Base-by-base conservation (phyloP, 2,329 filamentous ascomycete species). In the Pyrenophora seminiperda region DNA sequence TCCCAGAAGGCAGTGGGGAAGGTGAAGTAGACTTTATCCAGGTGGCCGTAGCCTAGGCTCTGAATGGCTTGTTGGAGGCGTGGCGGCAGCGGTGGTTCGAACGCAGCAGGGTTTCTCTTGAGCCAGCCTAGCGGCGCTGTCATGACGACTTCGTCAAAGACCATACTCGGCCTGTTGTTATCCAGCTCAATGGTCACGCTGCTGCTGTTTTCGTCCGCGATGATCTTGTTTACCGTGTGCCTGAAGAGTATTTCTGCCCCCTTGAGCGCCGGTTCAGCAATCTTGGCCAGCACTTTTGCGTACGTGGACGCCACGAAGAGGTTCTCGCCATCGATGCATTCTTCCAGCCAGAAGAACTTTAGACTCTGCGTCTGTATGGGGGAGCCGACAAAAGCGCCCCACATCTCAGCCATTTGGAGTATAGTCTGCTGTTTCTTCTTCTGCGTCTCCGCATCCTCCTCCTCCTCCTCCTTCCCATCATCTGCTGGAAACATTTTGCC, bases 1-100 rank as follows among this genome's bases (percentile, higher is more conserved):
- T 83, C 76, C 91, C 91, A 96, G 69, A 92, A 96, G 0, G 90
- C 84, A 9, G 73, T 77, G 0, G 88, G 84, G 61, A 96, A 96
- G 30, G 81, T 88, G 53, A 77, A 72, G 61, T 77, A 77, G 32
- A 75, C 67, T 74, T 90, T 90, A 67, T 91, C 88, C 1, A 91
- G 77, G 45, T 82, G 84, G 1, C 88, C 88, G 52, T 89, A 90
- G 34, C 85, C 80, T 36, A 90, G 83, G 31, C 79, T 79, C n/a
- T 75, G 67, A 49, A 91, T 87, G 3, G 86, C 85, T 43, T 81
- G 74, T 13, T 76, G 72, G n/a, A 90, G 66, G 13, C 81, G 77
- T 4, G 71, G 61, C 0, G 86, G 84, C 3, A 90, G 74, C 4
- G 77, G 70, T 7, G 86, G 87, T n/a, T 77, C 73, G 59, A 90